Evolutionary conservation across 2,329 filamentous ascomycete species (phyloP).

Genomic region (Calonectria ilicicola): DNA sequence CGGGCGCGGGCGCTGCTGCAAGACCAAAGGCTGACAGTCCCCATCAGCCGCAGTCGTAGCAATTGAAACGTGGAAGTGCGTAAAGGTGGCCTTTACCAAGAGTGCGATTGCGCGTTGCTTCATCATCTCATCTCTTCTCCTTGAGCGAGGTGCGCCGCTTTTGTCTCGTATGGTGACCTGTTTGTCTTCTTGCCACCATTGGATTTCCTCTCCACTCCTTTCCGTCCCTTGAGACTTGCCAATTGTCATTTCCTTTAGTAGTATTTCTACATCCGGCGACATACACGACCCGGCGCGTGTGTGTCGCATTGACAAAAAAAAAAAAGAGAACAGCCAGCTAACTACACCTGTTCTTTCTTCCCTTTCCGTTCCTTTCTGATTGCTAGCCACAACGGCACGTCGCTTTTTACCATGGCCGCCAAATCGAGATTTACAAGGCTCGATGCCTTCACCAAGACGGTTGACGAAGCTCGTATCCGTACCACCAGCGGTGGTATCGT

Average conservation of each 20-base stretch:
- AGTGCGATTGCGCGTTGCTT: conserved; percentile 7
- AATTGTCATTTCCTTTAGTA: not conserved
- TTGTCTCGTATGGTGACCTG: conserved; percentile 26
- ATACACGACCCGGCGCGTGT: conserved; percentile 12
- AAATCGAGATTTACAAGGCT: conserved; percentile 97
- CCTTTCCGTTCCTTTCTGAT: not conserved
- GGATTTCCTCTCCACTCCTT: conserved; percentile 12
- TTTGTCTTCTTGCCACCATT: conserved; percentile 9
- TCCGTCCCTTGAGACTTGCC: conserved; percentile 1
- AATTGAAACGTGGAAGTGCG: conserved; percentile 28
- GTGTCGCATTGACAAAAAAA: conserved; percentile 18
- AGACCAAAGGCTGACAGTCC: conserved; percentile 6
- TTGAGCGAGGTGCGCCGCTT: conserved; percentile 1
- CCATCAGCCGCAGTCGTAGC: conserved; percentile 20
- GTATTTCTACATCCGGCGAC: conserved; percentile 4
- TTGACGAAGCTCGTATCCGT: conserved; percentile 96
- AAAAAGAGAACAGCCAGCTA: not conserved
- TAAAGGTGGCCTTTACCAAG: conserved; percentile 31
- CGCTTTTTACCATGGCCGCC: conserved; percentile 74
- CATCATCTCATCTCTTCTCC: conserved; percentile 5
- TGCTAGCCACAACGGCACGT: conserved; percentile 11
- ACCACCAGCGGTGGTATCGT: conserved; percentile 96
- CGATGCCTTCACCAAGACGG: conserved; percentile 98
- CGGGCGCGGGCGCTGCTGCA: conserved; percentile 4
- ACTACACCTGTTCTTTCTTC: not conserved